Evolutionary conservation across 805 yeast species (phyloP).

Genomic region (Cyberlindnera euphorbiae): DNA sequence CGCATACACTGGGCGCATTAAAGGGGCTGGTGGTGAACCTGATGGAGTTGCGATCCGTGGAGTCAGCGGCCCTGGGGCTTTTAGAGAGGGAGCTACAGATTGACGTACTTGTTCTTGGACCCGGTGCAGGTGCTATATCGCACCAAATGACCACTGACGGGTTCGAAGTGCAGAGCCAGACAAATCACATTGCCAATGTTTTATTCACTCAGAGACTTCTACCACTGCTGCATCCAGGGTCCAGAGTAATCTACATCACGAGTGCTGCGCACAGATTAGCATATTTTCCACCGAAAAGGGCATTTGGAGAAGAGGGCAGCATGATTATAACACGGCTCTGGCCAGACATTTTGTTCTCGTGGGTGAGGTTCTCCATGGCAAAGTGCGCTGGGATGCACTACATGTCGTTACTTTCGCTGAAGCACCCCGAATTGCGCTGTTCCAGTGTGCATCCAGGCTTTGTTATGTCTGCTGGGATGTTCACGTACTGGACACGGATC

Average conservation of each 20-base stretch:
- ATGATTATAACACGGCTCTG: slow-evolving; percentile 39
- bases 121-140: slow-evolving; percentile 80
- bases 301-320: slow-evolving; percentile 1
- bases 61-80: slow-evolving; percentile 44
- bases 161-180: slow-evolving; percentile 76
- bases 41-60: slow-evolving; percentile 37
- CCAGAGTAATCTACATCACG: slow-evolving; percentile 47
- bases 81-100: slow-evolving; percentile 42
- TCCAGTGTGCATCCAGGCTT: slow-evolving; percentile 79
- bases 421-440: slow-evolving; percentile 61
- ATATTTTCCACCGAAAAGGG: slow-evolving; percentile 31
- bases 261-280: slow-evolving; percentile 50
- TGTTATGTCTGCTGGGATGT: slow-evolving; percentile 75
- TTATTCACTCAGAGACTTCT: slow-evolving; percentile 58
- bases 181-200: slow-evolving; percentile 74
- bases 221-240: slow-evolving; percentile 34
- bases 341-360: slow-evolving; percentile 69
- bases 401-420: slow-evolving; percentile 55
- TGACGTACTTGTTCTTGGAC: slow-evolving; percentile 67
- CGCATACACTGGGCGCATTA: slow-evolving; percentile 44
- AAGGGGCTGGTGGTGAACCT: slow-evolving; percentile 53
- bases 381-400: slow-evolving; percentile 77
- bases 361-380: slow-evolving; percentile 74
- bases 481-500: slow-evolving; percentile 70
- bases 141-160: slow-evolving; percentile 57